phyloP scores from a whole-genome alignment of 768 basidiomycete genomes.

The Terana coerulea region DNA sequence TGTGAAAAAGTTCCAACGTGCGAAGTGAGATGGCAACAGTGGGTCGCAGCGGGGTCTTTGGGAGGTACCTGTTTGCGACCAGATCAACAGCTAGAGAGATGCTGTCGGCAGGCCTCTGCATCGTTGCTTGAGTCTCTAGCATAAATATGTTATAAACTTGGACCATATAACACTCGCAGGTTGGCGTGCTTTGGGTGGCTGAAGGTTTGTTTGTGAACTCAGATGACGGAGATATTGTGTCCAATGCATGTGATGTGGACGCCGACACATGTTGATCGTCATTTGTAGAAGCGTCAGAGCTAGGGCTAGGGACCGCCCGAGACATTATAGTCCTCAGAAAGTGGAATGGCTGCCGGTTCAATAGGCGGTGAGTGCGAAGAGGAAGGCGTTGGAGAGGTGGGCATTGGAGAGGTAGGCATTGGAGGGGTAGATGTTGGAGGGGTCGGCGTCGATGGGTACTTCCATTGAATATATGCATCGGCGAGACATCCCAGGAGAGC shows the following conservation, averaged over 20 bases:
- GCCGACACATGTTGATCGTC: no score
- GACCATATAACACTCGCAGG: background rate
- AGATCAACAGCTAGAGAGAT: constrained; percentile 11
- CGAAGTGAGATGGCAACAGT: constrained; percentile 7
- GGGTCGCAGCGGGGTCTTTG: background rate
- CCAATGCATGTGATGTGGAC: background rate
- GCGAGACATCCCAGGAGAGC: background rate
- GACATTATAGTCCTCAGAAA: no score
- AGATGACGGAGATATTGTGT: background rate
- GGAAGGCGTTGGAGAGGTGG: no score
- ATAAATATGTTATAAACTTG: background rate
- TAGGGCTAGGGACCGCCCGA: no score
- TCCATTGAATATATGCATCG: background rate
- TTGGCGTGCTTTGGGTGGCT: background rate
- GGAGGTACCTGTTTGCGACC: constrained; percentile 7
- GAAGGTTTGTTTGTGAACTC: background rate
- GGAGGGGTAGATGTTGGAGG: no score
- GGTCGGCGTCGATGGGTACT: no score
- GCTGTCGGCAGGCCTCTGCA: constrained; percentile 2
- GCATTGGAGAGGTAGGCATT: no score
- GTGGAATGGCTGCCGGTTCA: no score
- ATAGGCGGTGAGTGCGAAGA: no score
- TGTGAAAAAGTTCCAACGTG: constrained; percentile 9
- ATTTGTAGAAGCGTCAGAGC: no score
- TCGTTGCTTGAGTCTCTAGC: background rate